Conservation (phyloP, 2,329 filamentous ascomycete species). For the Venturia asperata region DNA sequence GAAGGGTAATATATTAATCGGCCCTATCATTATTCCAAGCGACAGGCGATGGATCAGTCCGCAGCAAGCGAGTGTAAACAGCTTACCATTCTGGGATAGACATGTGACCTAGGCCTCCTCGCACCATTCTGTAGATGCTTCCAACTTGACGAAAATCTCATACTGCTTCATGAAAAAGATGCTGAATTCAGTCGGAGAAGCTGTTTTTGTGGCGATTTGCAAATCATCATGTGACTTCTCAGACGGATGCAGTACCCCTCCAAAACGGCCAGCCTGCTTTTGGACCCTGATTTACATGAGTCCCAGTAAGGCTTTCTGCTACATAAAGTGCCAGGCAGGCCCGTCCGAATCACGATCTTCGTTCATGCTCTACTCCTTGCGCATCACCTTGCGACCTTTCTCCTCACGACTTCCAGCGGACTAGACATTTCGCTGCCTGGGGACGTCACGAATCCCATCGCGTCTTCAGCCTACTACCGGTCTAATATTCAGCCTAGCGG, state of each 20-base stretch:
- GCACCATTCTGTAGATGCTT: background rate
- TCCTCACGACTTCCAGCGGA: background rate
- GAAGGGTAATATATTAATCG: background rate
- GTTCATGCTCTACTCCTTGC: background rate
- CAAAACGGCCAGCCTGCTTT: background rate
- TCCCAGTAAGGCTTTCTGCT: conserved; percentile 6
- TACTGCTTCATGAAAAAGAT: background rate
- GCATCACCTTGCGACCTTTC: background rate
- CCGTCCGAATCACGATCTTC: background rate
- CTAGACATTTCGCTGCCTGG: background rate
- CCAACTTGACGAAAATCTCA: background rate
- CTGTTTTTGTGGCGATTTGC: background rate
- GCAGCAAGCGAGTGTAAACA: background rate
- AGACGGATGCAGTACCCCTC: background rate
- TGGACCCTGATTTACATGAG: background rate
- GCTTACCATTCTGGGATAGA: background rate
- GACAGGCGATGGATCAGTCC: background rate
- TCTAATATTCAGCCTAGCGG: background rate
- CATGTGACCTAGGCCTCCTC: background rate
- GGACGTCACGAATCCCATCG: background rate
- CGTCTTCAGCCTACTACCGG: background rate
- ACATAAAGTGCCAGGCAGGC: background rate
- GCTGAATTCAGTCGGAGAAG: background rate
- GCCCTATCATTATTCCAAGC: background rate
- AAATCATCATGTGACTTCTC: background rate